Base-by-base conservation (phyloP, 2,329 filamentous ascomycete species). In the Trichoderma sp. region DNA sequence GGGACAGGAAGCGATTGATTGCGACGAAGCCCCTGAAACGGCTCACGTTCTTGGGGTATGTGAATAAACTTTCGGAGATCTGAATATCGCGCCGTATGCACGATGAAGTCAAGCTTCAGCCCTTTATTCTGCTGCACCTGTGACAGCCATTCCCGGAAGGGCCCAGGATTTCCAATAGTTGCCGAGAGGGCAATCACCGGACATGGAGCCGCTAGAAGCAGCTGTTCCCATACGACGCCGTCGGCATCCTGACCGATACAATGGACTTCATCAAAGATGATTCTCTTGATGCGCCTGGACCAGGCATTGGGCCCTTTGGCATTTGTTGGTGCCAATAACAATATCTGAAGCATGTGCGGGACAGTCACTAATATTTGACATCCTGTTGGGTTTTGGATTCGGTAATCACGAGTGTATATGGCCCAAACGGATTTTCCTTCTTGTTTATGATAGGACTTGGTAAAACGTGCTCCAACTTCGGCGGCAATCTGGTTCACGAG, bases 241-340 rank as follows among this genome's bases (percentile, higher is more conserved):
- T 94, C 91, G 8, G 93, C 89, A 0, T 89, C 86, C 76, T 94
- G 89, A 0, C 92, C 91, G 70, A 95, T 94, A 40, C 88, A 93
- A 76, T 95, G 92, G 2, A 94, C 89, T 79, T 95, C 92, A 74
- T 95, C 92, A 70, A 94, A 94, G 62, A 94, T 93, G 75, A 94
- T 93, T 60, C 91, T 85, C 73, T 88, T 91, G 16, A 94, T 85
- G 64, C 89, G 82, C 4, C 84, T 83, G 0, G 91, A 86, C 91
- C 91, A 95, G 0, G 83, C 78, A 33, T 74, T 80, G 1, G 72
- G 60, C 2, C 82, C 81, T 10, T 84, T 86, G 4, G 91, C 89
- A 72, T 93, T 91, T 0, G 83, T 81, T 0, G 91, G 88, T 0
- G 87, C 84, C 61, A 91, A 80, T 1, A 94, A 82, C 90, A 95